Conservation (phyloP, 2,329 filamentous ascomycete genomes). For the Fusarium beomiforme region DNA sequence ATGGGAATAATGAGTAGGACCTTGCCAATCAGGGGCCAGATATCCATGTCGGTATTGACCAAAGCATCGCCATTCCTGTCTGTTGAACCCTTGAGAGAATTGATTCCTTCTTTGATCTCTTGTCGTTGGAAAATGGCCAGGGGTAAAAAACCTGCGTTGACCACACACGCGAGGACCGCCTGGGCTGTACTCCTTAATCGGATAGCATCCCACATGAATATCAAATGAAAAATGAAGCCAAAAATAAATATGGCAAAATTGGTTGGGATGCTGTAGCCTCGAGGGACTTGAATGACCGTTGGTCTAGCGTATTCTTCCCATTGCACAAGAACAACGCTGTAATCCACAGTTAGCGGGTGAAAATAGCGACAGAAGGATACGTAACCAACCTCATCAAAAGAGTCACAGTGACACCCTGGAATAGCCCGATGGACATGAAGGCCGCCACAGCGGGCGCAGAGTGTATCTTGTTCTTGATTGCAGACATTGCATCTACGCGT, state of each 20-base stretch:
- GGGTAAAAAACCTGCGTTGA: slow-evolving; percentile 1
- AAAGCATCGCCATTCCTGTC: not conserved
- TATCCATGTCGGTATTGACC: not conserved
- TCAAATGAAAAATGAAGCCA: not conserved
- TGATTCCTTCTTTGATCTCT: not conserved
- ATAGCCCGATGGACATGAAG: not conserved
- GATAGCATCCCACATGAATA: slow-evolving; percentile 6
- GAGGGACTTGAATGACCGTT: not conserved
- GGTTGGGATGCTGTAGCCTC: not conserved
- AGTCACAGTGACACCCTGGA: not conserved
- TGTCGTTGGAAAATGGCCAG: not conserved
- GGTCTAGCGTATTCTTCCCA: slow-evolving; percentile 5
- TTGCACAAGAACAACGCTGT: not conserved
- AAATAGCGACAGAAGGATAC: not conserved
- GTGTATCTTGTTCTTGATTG: not conserved
- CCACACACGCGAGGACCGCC: not conserved
- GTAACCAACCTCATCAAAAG: not conserved
- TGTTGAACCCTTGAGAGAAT: not conserved
- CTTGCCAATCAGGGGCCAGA: not conserved
- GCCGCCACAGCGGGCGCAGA: not conserved
- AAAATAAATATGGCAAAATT: slow-evolving; percentile 5
- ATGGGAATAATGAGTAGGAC: not conserved
- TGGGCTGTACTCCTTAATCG: slow-evolving; percentile 9
- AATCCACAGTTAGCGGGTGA: not conserved
- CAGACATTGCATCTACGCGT: not conserved